Percentiles rank a stretch among this genome's conserved stretches.
Evolutionary conservation across 2,329 filamentous ascomycete genomes (phyloP).

Genomic region (Teratosphaeria pseudoeucalypti): DNA sequence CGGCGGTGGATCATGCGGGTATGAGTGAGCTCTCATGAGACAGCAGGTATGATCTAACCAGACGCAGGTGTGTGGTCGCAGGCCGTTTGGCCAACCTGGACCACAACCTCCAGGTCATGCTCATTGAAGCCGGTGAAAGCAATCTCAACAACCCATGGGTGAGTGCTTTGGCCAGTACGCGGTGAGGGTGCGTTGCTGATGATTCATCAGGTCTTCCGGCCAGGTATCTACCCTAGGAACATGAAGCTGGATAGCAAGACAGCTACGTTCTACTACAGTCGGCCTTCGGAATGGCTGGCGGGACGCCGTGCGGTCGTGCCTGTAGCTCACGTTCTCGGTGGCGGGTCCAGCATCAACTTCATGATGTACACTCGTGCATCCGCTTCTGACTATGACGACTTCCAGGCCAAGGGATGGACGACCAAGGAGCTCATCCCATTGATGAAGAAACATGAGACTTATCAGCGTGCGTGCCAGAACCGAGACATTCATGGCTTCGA

Average conservation of each 20-base stretch:
- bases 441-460: conserved; percentile 74
- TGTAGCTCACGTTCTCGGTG: conserved; percentile 53
- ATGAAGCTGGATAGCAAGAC: conserved; percentile 75
- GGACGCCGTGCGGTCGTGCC: conserved; percentile 66
- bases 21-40: conserved; percentile 9
- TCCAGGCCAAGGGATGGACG: conserved; percentile 69
- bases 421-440: conserved; percentile 65
- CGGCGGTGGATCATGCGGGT: conserved; percentile 62
- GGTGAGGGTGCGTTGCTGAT: neutral
- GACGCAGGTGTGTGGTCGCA: conserved; percentile 37
- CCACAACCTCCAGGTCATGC: conserved; percentile 59
- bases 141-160: conserved; percentile 73
- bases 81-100: conserved; percentile 61
- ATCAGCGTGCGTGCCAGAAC: conserved; percentile 47
- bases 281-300: conserved; percentile 60
- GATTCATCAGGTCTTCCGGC: conserved; percentile 33
- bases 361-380: conserved; percentile 70
- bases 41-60: conserved; percentile 13
- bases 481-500: conserved; percentile 65
- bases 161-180: neutral
- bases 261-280: conserved; percentile 70
- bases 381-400: conserved; percentile 66
- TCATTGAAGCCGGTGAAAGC: conserved; percentile 62
- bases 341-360: conserved; percentile 60
- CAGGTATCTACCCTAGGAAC: conserved; percentile 64